These are phyloP conservation scores for Fusarium nodosum DNA, from an alignment of 2,329 filamentous ascomycete genomes.

Conservation along the genomic window DNA sequence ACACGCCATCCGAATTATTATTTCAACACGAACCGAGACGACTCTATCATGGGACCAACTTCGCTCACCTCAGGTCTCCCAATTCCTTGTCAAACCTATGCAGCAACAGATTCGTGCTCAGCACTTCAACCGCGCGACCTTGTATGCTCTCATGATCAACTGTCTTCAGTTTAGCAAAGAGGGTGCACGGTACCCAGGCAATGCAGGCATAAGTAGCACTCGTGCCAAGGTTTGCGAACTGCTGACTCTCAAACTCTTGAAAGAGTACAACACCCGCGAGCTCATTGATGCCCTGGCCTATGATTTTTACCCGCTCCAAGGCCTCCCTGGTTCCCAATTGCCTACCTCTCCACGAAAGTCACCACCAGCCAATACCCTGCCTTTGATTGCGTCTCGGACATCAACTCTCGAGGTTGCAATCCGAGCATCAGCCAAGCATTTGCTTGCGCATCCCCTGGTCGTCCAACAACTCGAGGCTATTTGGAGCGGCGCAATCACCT, in stretches of 20 bases:
- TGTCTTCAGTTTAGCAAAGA: constrained; percentile 95
- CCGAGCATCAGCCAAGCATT: constrained; percentile 90
- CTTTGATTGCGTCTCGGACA: constrained; percentile 77
- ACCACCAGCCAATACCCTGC: constrained; percentile 59
- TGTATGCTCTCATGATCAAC: constrained; percentile 94
- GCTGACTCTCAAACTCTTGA: constrained; percentile 87
- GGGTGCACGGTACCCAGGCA: constrained; percentile 82
- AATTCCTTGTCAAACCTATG: constrained; percentile 96
- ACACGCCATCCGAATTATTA: constrained; percentile 87
- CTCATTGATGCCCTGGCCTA: constrained; percentile 95
- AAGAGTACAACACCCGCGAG: constrained; percentile 89
- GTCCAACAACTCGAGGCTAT: constrained; percentile 97
- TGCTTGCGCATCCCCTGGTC: constrained; percentile 90
- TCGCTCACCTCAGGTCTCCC: constrained; percentile 93
- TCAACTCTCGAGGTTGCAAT: constrained; percentile 95
- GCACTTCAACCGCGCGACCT: constrained; percentile 86
- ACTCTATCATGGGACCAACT: constrained; percentile 95
- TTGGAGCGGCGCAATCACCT: constrained; percentile 95
- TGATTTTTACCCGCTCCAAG: constrained; percentile 93
- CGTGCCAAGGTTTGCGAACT: constrained; percentile 91
- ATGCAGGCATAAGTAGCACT: constrained; percentile 85
- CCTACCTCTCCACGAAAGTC: constrained; percentile 50
- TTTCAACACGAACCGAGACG: constrained; percentile 89
- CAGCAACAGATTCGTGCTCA: constrained; percentile 87
- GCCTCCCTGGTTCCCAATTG: constrained; percentile 68